Evolutionary conservation across 106 monocot genomes (phyloP), one percentile per base, ranked within the genome.

Genomic region (Amphibolis antarctica): DNA sequence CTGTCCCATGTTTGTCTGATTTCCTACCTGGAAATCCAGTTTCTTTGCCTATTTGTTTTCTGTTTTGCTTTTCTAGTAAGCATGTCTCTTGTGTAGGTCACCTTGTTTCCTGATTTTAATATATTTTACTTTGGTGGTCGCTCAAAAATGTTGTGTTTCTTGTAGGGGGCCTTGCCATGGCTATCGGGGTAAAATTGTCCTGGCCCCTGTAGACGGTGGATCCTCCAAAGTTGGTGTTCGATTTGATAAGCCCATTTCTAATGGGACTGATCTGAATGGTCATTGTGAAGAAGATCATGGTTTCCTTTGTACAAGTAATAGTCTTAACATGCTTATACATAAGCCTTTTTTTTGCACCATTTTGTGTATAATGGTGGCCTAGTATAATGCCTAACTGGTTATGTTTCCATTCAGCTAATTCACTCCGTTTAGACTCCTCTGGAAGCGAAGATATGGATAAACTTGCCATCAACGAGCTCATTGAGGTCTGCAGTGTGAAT

Each of bases 261-360:
- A 98, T 44, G 98, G 98, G 15, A 98, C 71, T 71, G 88, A 98
- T 79, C 84, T 98, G 47, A 91, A 87, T 24, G 87, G 90, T 26
- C 67, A 82, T 31, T 98, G 98, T 52, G 98, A 98, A 77, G 90
- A 82, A 63, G 86, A 98, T 77, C 98, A 82, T 71, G 98, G 98
- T 24, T 98, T 91, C 80, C 87, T 91, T 57, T 87, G 86, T 70
- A 44, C 69, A 68, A 82, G 90, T 90, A 50, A 75, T 71, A 23
- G 1, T 66, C 48, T 56, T 17, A 46, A 10, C 17, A 36, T 23
- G 21, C 12, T 42, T 23, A 3, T 31, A 12, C 30, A 31, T 59
- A 15, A 29, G 14, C 12, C 12, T 60, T 60, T n/a, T 7, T 31
- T 60, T 17, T 11, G 10, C 36, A 55, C 13, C 7, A 25, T 56